phyloP scores from a whole-genome alignment of 2,329 filamentous ascomycete species.

The Monilinia laxa region DNA sequence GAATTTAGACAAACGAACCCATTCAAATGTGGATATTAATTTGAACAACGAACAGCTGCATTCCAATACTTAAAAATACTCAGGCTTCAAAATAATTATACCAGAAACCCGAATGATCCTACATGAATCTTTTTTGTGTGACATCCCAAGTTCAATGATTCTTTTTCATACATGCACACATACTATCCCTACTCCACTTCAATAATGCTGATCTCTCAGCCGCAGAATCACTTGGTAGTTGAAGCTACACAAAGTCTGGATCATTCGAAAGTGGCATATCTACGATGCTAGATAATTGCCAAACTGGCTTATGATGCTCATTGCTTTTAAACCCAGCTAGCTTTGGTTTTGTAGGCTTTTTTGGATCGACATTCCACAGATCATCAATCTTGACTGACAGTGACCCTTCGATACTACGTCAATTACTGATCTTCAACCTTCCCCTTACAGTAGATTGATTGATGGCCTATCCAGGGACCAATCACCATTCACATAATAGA shows the following conservation, averaged over 20 bases:
- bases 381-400: neutral
- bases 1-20: too few species aligned
- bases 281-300: neutral
- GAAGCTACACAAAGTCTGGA: neutral
- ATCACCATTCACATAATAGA: neutral
- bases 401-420: neutral
- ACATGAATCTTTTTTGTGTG: too few species aligned
- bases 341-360: too few species aligned
- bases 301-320: neutral
- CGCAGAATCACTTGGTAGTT: neutral
- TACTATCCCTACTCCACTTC: neutral
- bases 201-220: slow-evolving; percentile 5
- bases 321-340: neutral
- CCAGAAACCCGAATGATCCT: too few species aligned
- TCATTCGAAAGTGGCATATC: neutral
- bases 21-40: too few species aligned
- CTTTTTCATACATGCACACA: neutral
- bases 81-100: too few species aligned
- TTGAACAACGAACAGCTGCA: too few species aligned
- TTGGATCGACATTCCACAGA: neutral
- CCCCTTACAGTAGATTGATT: neutral
- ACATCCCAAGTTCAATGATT: neutral
- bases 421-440: neutral
- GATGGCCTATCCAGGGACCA: neutral
- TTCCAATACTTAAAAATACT: too few species aligned